These are phyloP conservation scores for Penicillium chermesinum DNA, from an alignment of 495 filamentous ascomycete genomes.

Conservation along the genomic window DNA sequence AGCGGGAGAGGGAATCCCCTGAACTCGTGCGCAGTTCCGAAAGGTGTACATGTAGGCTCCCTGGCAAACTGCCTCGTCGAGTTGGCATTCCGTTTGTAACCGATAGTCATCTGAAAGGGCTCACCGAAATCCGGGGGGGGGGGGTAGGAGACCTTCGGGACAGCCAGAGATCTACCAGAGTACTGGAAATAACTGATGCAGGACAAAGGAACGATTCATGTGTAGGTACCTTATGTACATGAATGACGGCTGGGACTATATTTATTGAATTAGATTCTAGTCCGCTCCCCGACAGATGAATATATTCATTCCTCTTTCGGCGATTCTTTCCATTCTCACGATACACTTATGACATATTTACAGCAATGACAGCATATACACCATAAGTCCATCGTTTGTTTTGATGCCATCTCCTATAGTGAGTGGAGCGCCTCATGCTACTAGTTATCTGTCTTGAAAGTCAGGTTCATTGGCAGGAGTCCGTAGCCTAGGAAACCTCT, in stretches of 20 bases:
- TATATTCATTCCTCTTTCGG: no score
- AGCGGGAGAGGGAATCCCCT: no score
- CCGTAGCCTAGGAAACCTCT: background rate
- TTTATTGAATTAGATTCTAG: no score
- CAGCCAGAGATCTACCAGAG: constrained; percentile 8
- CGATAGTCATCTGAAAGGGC: constrained; percentile 18
- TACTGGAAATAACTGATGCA: constrained; percentile 14
- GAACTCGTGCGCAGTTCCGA: background rate
- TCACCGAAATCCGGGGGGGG: constrained; percentile 23
- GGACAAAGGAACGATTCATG: no score
- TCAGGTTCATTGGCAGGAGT: no score
- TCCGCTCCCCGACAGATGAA: no score
- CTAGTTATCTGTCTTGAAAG: no score
- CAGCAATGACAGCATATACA: background rate
- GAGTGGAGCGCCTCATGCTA: background rate
- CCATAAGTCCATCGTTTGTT: background rate
- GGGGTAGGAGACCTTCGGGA: constrained; percentile 10
- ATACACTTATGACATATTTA: no score
- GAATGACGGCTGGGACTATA: no score
- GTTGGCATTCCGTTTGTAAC: constrained; percentile 7
- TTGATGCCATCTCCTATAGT: no score
- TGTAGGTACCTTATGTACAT: no score
- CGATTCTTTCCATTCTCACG: no score
- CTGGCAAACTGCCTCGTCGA: background rate
- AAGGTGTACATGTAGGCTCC: background rate